Conservation (phyloP, 2,329 filamentous ascomycete genomes). For the Macrophomina phaseolina region DNA sequence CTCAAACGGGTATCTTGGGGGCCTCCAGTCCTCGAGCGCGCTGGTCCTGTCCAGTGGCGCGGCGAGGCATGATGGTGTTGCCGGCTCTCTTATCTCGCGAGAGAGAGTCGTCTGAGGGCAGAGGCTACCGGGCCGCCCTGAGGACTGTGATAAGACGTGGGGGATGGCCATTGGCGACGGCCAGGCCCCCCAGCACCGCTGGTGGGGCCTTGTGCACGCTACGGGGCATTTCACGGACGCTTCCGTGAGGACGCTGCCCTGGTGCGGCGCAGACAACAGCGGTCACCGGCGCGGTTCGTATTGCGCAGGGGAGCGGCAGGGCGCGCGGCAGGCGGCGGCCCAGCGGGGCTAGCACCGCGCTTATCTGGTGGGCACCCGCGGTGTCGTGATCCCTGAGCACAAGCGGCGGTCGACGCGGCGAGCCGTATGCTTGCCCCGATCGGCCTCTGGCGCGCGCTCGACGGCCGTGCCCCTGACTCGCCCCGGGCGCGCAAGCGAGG, state of each 20-base stretch:
- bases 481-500: neutral
- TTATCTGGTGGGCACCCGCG: neutral
- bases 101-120: neutral
- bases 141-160: conserved; percentile 22
- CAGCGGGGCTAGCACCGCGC: neutral
- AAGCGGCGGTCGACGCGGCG: too few relatives aligned
- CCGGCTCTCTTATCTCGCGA: conserved; percentile 1
- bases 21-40: neutral
- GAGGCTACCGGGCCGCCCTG: neutral
- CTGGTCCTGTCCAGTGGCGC: neutral
- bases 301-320: neutral
- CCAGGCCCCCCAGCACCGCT: neutral
- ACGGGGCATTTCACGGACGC: conserved; percentile 11
- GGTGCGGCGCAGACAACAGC: neutral
- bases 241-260: neutral
- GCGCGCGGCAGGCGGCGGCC: neutral
- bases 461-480: neutral
- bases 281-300: conserved; percentile 5
- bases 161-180: conserved; percentile 16
- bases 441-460: neutral
- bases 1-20: neutral
- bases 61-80: neutral
- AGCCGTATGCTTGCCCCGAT: neutral
- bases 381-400: neutral
- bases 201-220: conserved; percentile 1